Evolutionary conservation across 176 grass and related monocot species (phyloP).

Genomic region (Otatea glauca): DNA sequence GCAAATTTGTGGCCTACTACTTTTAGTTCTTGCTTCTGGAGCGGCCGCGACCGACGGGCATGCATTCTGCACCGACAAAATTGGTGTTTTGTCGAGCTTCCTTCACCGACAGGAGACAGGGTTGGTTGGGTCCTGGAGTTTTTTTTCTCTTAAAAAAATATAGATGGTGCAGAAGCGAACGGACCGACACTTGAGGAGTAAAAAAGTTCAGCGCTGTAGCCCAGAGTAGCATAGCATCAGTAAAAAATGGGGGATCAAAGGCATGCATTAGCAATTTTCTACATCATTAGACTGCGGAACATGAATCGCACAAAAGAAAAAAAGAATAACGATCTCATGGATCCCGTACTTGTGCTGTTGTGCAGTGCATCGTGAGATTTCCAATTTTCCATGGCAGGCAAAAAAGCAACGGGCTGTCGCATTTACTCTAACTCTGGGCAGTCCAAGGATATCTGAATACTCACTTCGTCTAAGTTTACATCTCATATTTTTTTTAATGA

Average conservation of each 20-base stretch:
- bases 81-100: background rate
- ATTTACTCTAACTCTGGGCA: too few relatives aligned
- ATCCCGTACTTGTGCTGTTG: background rate
- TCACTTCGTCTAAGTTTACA: too few relatives aligned
- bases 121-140: background rate
- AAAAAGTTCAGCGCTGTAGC: background rate
- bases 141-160: background rate
- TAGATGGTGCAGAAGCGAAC: background rate
- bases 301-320: too few relatives aligned
- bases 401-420: background rate
- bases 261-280: background rate
- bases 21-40: background rate
- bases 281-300: background rate
- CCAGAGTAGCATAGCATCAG: background rate
- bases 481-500: too few relatives aligned
- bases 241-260: background rate
- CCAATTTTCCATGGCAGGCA: background rate
- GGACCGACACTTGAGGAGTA: background rate
- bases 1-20: background rate
- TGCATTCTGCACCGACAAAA: conserved; percentile 15
- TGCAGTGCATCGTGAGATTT: background rate
- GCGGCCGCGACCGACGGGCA: background rate
- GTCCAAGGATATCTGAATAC: too few relatives aligned
- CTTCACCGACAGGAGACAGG: background rate
- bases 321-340: background rate